Conservation (phyloP, 2,329 filamentous ascomycete genomes). For the Davidsoniella neocaledoniae region DNA sequence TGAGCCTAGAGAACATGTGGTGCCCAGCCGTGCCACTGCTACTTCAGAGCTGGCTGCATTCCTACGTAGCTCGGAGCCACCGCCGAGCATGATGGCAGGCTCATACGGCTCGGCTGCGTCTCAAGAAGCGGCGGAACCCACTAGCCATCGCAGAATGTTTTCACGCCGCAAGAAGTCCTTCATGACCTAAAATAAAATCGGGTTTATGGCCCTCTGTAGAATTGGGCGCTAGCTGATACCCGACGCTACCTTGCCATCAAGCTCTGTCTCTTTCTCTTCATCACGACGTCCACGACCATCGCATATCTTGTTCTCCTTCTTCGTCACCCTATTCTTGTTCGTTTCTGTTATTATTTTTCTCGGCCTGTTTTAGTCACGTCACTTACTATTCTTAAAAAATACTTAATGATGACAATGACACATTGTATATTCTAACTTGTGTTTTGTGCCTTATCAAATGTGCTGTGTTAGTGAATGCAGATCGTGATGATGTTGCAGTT, state of each 20-base stretch:
- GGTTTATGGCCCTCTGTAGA: background rate
- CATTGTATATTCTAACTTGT: background rate
- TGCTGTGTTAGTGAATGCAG: background rate
- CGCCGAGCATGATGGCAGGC: slow-evolving; percentile 17
- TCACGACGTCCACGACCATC: background rate
- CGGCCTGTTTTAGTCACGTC: background rate
- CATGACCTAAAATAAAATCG: slow-evolving; percentile 1
- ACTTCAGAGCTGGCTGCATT: slow-evolving; percentile 60
- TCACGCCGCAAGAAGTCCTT: slow-evolving; percentile 11
- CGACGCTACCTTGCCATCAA: background rate
- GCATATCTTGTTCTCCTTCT: slow-evolving; percentile 3
- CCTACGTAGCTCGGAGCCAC: slow-evolving; percentile 50
- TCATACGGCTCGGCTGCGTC: background rate
- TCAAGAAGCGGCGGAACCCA: slow-evolving; percentile 2
- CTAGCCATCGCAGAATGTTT: slow-evolving; percentile 13
- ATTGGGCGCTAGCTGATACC: background rate
- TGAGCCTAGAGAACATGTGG: slow-evolving; percentile 36
- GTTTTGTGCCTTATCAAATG: background rate
- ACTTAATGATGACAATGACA: background rate
- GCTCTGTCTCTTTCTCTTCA: background rate
- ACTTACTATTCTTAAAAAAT: background rate
- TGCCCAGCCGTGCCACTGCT: slow-evolving; percentile 27
- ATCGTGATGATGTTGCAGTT: too few species aligned
- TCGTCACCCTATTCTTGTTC: background rate
- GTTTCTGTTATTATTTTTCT: background rate